Evolutionary conservation across 108 stramenopile genomes (phyloP).

Genomic region (Epithemia pelagica): DNA sequence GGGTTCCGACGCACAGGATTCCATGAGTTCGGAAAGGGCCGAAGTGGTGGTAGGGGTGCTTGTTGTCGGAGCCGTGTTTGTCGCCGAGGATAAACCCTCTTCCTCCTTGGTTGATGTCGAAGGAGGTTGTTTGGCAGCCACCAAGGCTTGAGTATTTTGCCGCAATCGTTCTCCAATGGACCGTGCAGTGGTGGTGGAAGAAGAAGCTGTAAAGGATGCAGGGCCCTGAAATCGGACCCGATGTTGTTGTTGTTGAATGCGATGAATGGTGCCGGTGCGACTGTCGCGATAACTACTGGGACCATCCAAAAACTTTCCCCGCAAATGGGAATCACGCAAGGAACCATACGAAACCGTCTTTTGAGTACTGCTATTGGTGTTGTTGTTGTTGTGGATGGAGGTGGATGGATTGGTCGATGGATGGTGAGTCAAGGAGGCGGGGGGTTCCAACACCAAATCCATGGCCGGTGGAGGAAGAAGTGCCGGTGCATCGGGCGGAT

Average conservation of each 20-base stretch:
- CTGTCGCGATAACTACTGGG: slow-evolving; percentile 16
- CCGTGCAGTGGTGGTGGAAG: background rate
- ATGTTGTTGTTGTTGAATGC: slow-evolving; percentile 6
- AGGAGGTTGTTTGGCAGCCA: background rate
- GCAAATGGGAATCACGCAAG: slow-evolving; percentile 18
- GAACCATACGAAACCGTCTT: slow-evolving; percentile 12
- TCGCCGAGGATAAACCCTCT: background rate
- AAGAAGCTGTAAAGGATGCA: background rate
- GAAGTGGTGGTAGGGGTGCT: slow-evolving; percentile 8
- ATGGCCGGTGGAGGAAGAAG: slow-evolving; percentile 7
- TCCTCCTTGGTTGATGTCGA: background rate
- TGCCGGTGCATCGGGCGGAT: background rate
- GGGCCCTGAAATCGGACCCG: slow-evolving; percentile 10
- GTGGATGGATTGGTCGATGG: background rate
- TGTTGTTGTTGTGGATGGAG: background rate
- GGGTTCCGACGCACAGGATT: background rate
- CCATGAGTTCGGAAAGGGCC: background rate
- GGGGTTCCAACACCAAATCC: background rate
- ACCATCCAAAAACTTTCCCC: slow-evolving; percentile 20
- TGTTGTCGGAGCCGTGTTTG: background rate
- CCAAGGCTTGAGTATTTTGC: background rate
- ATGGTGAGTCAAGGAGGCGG: background rate
- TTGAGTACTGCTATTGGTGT: background rate
- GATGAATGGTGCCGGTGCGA: slow-evolving; percentile 11
- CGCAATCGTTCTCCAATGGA: slow-evolving; percentile 13